These are phyloP conservation scores for Leccinum arenicola DNA, from an alignment of 768 basidiomycete genomes.

Conservation along the genomic window DNA sequence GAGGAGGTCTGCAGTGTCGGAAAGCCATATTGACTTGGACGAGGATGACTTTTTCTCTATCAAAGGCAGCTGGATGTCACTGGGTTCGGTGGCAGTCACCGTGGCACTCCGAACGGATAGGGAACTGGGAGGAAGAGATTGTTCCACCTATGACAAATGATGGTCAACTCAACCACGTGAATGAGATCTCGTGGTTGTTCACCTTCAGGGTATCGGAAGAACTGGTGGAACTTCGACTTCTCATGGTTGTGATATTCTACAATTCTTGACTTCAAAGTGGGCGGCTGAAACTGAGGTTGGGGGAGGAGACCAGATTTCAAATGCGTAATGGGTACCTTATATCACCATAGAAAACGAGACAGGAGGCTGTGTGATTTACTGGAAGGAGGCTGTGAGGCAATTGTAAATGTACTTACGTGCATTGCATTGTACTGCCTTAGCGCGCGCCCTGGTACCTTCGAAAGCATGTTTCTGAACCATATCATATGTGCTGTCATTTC, in stretches of 20 bases:
- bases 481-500: not conserved
- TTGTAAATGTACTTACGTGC: not conserved
- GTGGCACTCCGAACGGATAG: not conserved
- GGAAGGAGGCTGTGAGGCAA: not conserved
- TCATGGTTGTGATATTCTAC: not conserved
- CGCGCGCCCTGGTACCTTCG: not conserved
- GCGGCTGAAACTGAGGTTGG: not conserved
- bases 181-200: not conserved
- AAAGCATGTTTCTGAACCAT: not conserved
- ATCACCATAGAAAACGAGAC: not conserved
- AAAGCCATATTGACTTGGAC: not conserved
- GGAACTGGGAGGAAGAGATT: not conserved
- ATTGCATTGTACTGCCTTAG: not conserved
- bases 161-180: not conserved
- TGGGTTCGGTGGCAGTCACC: not conserved
- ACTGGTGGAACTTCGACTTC: not conserved
- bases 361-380: not conserved
- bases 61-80: not conserved
- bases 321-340: not conserved
- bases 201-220: not conserved
- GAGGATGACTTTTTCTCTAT: not conserved
- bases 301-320: not conserved
- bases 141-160: not conserved
- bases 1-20: slow-evolving; percentile 10
- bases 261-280: no score